Percentiles rank a stretch among this genome's conserved stretches.
Conservation (phyloP, 345 rosid genomes). For the Gossypium arboreum region DNA sequence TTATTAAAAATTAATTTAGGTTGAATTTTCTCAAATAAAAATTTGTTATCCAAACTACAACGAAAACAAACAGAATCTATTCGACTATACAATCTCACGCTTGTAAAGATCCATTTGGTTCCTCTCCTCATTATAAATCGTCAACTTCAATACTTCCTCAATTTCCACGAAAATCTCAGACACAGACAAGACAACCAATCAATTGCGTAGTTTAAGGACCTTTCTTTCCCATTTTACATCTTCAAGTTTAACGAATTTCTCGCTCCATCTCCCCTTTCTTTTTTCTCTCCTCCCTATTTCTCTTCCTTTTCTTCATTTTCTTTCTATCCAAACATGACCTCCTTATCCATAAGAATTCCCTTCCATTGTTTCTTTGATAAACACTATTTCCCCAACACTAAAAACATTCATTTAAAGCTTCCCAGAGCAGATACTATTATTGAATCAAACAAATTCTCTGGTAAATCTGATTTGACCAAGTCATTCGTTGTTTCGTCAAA, state of each 20-base stretch:
- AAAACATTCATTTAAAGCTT: background rate
- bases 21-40: no score
- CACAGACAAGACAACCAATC: background rate
- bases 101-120: no score
- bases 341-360: conserved; percentile 12
- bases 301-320: background rate
- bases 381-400: background rate
- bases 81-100: no score
- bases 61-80: no score
- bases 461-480: conserved; percentile 9
- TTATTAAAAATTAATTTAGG: no score
- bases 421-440: background rate
- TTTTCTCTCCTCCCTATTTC: background rate
- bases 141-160: background rate
- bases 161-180: conserved; percentile 5
- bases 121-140: background rate
- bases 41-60: no score
- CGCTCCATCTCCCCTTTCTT: background rate
- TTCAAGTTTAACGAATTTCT: background rate
- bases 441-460: background rate
- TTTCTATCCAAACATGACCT: conserved; percentile 29
- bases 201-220: background rate
- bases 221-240: background rate
- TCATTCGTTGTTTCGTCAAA: conserved; percentile 17
- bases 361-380: background rate